Evolutionary conservation across 768 basidiomycete species (phyloP).

Genomic region (Mycena venus): DNA sequence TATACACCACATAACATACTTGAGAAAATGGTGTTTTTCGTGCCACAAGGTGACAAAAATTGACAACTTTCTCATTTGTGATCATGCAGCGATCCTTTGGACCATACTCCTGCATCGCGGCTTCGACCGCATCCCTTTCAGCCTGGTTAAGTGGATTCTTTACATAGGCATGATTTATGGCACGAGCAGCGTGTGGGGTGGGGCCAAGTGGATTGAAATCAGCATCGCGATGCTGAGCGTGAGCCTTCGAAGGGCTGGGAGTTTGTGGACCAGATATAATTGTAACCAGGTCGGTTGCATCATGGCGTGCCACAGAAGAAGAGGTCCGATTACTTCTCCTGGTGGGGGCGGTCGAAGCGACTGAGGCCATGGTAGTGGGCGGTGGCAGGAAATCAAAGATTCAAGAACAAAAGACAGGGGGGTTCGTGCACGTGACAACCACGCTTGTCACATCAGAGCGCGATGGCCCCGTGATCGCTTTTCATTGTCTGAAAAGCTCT

Average conservation of each 20-base stretch:
- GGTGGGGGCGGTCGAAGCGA: neutral
- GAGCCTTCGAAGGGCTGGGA: neutral
- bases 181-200: neutral
- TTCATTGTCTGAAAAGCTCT: neutral
- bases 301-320: neutral
- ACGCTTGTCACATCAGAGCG: neutral
- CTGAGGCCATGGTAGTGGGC: neutral
- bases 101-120: neutral
- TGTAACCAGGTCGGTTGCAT: neutral
- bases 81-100: neutral
- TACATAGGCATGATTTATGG: neutral
- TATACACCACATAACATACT: neutral
- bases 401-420: neutral
- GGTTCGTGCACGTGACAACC: neutral
- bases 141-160: neutral
- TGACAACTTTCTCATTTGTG: neutral
- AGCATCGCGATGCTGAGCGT: neutral
- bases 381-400: too few species aligned
- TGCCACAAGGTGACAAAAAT: neutral
- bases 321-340: neutral
- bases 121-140: neutral
- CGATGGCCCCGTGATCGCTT: conserved; percentile 3
- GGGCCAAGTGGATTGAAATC: neutral
- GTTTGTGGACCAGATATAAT: too few species aligned
- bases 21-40: neutral